Evolutionary conservation across 2,329 filamentous ascomycete genomes (phyloP).

Genomic region (Arthrinium phaeospermum): DNA sequence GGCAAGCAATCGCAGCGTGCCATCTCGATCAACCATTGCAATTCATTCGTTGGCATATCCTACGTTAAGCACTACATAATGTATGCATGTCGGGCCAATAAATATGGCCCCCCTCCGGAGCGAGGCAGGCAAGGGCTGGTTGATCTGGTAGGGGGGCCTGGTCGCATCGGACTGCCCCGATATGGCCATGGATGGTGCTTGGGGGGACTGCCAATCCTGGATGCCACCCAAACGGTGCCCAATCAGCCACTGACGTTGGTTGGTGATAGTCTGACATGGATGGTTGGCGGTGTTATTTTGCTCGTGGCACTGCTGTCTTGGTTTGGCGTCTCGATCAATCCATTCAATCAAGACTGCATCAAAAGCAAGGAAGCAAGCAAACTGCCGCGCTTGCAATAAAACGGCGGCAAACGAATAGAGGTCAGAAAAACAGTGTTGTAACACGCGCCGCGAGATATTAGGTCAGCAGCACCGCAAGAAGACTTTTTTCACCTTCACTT

Average conservation of each 20-base stretch:
- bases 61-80: not conserved
- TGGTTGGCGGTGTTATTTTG: constrained; percentile 1
- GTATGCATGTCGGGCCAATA: not conserved
- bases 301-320: not conserved
- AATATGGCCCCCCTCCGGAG: not conserved
- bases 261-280: constrained; percentile 3
- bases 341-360: not conserved
- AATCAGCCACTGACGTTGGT: not conserved
- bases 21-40: not conserved
- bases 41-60: not conserved
- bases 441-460: not conserved
- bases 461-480: not conserved
- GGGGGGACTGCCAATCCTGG: not conserved
- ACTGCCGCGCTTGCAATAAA: not conserved
- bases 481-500: not conserved
- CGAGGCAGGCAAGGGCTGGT: constrained; percentile 1
- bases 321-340: not conserved
- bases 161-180: not conserved
- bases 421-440: not conserved
- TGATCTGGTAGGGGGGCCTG: not conserved
- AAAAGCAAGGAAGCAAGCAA: not conserved
- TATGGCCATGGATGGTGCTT: not conserved
- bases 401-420: not conserved
- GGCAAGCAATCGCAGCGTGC: not conserved
- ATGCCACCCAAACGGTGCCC: constrained; percentile 7